Evolutionary conservation across 805 yeast species (phyloP), one percentile per base, ranked within the genome.

Genomic region (Candida vaughaniae): DNA sequence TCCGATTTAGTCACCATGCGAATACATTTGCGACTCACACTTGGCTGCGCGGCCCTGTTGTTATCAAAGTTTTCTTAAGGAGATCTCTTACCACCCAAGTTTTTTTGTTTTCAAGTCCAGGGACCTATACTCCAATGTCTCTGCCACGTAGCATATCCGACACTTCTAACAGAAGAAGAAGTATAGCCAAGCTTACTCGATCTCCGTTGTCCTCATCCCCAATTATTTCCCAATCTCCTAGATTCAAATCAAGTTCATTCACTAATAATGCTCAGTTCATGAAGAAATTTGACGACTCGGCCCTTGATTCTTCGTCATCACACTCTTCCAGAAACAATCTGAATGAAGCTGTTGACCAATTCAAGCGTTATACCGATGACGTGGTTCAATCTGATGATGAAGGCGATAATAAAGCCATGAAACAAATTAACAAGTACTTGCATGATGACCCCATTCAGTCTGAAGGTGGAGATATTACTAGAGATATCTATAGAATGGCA

Each of bases 391-490:
- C 33, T 9, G 41, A 37, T 8, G 41, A 37, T 5, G 38, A 35
- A 14, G 27, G n/a, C 15, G 18, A 14, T 3, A 25, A 14, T 10
- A 19, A 4, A 7, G 14, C 6, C 16, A 14, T 28, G 2, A 25
- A 25, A 14, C 22, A 16, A 11, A 5, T 33, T 19, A 34, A 34
- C 14, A 36, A 36, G 17, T 45, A 45, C 22, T 38, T 45, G 25
- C 35, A 37, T 20, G 38, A 37, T 26, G 25, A 28, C 12, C 11
- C 56, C 71, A 2, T 73, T 22, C 60, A 60, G 25, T 41, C 60
- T 4, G 77, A 71, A 25, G 77, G 78, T 6, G 79, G 75, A 10
- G 80, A 75, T 47, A 71, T 75, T 28, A 72, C 76, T 3, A 55
- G 78, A 47, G 78, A 73, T 38, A 46, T 75, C 36, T 72, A 69